These are phyloP conservation scores for Chaetothyriales sp. DNA, from an alignment of 2,329 filamentous ascomycete species.

Conservation along the genomic window DNA sequence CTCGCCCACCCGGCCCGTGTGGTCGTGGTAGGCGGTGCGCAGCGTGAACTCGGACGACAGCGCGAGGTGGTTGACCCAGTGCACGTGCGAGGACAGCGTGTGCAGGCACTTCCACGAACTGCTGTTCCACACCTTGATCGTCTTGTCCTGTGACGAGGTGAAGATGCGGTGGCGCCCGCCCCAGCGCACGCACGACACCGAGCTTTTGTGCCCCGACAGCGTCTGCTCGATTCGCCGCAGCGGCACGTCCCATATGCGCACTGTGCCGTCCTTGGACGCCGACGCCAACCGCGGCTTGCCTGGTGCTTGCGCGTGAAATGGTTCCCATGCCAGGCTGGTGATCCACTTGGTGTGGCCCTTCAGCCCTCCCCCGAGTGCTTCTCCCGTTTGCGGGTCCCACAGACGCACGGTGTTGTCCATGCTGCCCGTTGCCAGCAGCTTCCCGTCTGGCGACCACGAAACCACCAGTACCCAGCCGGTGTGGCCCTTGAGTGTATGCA, in stretches of 20 bases:
- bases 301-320: slow-evolving; percentile 66
- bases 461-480: slow-evolving; percentile 82
- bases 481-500: slow-evolving; percentile 75
- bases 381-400: slow-evolving; percentile 71
- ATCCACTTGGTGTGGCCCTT: slow-evolving; percentile 86
- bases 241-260: slow-evolving; percentile 74
- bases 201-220: slow-evolving; percentile 75
- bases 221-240: slow-evolving; percentile 67
- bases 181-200: slow-evolving; percentile 85
- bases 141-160: slow-evolving; percentile 80
- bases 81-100: slow-evolving; percentile 67
- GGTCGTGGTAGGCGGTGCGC: slow-evolving; percentile 75
- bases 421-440: slow-evolving; percentile 70
- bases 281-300: slow-evolving; percentile 71
- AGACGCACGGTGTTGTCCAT: slow-evolving; percentile 87
- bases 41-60: slow-evolving; percentile 85
- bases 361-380: slow-evolving; percentile 54
- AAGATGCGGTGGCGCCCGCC: slow-evolving; percentile 79
- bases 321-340: slow-evolving; percentile 80
- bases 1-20: slow-evolving; percentile 55
- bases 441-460: slow-evolving; percentile 72
- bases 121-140: slow-evolving; percentile 79
- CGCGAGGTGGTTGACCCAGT: slow-evolving; percentile 92
- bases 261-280: slow-evolving; percentile 77
- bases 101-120: slow-evolving; percentile 65